Conservation (phyloP, 2,329 filamentous ascomycete genomes). For the Arthrinium puccinioides region DNA sequence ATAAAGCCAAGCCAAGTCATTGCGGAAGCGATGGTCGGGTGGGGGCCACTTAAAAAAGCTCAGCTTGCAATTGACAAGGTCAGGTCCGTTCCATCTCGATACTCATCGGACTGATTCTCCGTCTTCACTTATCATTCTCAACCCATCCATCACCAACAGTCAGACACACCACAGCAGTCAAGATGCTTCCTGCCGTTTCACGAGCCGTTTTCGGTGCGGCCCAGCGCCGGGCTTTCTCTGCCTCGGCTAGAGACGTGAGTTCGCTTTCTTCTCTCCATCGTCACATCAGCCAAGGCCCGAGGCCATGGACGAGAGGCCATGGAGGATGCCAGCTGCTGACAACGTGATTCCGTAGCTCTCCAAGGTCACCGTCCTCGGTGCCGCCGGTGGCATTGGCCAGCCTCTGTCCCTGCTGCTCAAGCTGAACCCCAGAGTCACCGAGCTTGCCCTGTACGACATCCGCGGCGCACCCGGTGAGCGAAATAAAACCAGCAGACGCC, state of each 20-base stretch:
- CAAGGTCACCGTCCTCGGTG: slow-evolving; percentile 96
- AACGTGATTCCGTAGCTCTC: slow-evolving; percentile 56
- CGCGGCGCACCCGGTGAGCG: slow-evolving; percentile 68
- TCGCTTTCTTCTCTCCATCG: slow-evolving; percentile 5
- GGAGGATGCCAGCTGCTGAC: slow-evolving; percentile 14
- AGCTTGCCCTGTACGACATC: slow-evolving; percentile 98
- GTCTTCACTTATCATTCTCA: background rate
- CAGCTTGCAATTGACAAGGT: no score
- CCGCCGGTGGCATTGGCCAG: slow-evolving; percentile 96
- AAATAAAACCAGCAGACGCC: no score
- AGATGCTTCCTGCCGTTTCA: slow-evolving; percentile 6
- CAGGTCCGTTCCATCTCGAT: no score
- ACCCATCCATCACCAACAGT: background rate
- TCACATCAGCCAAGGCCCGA: slow-evolving; percentile 8
- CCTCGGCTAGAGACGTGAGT: slow-evolving; percentile 68
- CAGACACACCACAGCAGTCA: slow-evolving; percentile 1
- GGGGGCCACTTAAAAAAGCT: no score
- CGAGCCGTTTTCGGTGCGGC: slow-evolving; percentile 29
- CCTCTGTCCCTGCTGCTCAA: slow-evolving; percentile 96
- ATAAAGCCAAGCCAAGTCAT: no score
- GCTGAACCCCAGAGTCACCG: slow-evolving; percentile 90
- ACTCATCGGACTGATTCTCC: no score
- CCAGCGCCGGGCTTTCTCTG: slow-evolving; percentile 77
- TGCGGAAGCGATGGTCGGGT: no score
- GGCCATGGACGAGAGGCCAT: no score